Base-by-base conservation (phyloP, 2,329 filamentous ascomycete genomes). In the Ophidiomyces ophidiicola region DNA sequence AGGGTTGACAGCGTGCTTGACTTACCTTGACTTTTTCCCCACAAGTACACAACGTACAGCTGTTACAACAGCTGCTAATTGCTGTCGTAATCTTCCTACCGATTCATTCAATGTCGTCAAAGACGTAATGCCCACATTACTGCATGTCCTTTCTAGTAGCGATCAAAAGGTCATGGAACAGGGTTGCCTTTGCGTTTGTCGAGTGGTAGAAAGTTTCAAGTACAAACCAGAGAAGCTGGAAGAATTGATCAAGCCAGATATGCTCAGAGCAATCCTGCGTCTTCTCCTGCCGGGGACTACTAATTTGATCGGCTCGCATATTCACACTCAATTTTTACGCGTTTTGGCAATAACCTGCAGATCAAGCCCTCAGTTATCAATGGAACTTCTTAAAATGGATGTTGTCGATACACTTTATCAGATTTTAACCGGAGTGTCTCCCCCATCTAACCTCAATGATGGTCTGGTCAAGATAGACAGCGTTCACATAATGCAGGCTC, bases 131-230 rank as follows among this genome's bases (percentile, higher is more conserved):
- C 87, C 87, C 5, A 94, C 85, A 18, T 71, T 98, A 21, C 76
- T 93, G 43, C 85, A 86, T 53, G 90, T 96, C 10, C 69, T 98
- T 26, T 76, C 75, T 41, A 96, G 88, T 65, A 94, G 74, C 60
- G 90, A 98, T 55, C 90, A 94, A 54, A 83, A 88, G 48, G 92
- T 98, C 11, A 87, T 98, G 14, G 90, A 98, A 59, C 87, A 98
- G 59, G 90, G 84, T 7, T 94, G 88, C 17, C 72, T 94, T 5
- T 98, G 90, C 60, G 88, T 98, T 12, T 92, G 87, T 3, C 76
- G 90, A 30, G 90, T 98, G 44, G 85, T 96, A 20, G 88, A 98
- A 64, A 96, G 90, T 65, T 98, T 96, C 69, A 88, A 83, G 55
- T 80, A 88, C 53, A 78, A 87, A 41, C 75, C 88, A 14, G 74